Conservation (phyloP, 2,329 filamentous ascomycete species). For the Teratosphaeriaceae sp. region DNA sequence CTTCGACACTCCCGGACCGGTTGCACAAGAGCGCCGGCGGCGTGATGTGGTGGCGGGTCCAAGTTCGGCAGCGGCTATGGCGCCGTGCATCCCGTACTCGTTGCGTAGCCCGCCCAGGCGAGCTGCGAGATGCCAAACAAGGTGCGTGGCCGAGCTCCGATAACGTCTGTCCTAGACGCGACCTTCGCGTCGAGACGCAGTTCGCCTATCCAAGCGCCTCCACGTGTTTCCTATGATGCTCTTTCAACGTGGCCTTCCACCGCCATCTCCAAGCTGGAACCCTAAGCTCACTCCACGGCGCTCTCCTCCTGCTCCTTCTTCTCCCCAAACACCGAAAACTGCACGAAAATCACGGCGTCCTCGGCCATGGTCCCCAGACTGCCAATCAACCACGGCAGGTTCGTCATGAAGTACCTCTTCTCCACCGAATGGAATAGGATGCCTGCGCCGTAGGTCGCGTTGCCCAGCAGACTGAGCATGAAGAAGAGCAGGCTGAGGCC, state of each 20-base stretch:
- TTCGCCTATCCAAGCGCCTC: too few relatives aligned
- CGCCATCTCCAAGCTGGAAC: neutral
- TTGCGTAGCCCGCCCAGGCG: too few relatives aligned
- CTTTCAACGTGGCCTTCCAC: neutral
- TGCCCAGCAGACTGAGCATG: conserved; percentile 82
- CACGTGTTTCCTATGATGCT: too few relatives aligned
- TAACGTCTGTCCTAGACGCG: too few relatives aligned
- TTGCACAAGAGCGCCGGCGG: too few relatives aligned
- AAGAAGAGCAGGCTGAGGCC: conserved; percentile 92
- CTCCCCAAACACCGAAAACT: conserved; percentile 72
- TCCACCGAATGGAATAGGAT: conserved; percentile 84
- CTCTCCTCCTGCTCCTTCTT: conserved; percentile 11
- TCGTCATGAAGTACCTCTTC: conserved; percentile 70
- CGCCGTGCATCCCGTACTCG: too few relatives aligned
- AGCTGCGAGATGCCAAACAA: too few relatives aligned
- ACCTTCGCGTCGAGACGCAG: too few relatives aligned
- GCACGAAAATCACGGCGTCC: conserved; percentile 80
- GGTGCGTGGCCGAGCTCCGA: too few relatives aligned
- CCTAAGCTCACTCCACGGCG: neutral
- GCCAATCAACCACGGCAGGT: conserved; percentile 88
- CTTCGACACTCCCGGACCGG: too few relatives aligned
- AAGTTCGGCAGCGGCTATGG: too few relatives aligned
- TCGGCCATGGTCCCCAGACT: conserved; percentile 89
- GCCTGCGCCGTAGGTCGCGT: conserved; percentile 83
- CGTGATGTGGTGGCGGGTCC: too few relatives aligned